Base-by-base conservation (phyloP, 768 basidiomycete genomes). In the Pholiota molesta region DNA sequence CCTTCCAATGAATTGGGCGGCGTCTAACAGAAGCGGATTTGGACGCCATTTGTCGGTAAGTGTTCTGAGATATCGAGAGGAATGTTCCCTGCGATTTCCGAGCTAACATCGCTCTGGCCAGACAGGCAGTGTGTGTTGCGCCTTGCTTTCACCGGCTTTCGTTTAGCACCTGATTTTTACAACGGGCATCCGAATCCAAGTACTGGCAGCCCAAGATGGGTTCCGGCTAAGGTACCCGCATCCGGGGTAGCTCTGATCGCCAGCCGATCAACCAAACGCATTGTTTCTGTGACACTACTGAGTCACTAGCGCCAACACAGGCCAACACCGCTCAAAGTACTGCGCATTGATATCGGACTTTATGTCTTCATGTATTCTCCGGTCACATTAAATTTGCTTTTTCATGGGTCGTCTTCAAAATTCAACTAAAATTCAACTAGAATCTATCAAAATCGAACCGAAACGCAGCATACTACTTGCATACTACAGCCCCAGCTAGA, bases 1-100 rank as follows among this genome's bases (percentile, higher is more conserved):
- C 69, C 75, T 95, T 95, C 93, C 94, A 95, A 67, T 85, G 75
- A 17, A 71, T 45, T 4, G 89, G 88, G 33, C 79, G 55, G 35
- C 65, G 67, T 26, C 61, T 68, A 28, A 64, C 56, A 16, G 35
- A 13, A 16, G 69, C 62, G 13, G 71, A 70, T 11, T 33, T 60
- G 39, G 66, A 56, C 5, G 73, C 61, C 73, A 73, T 74, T 52
- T 62, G 58, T 61, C 65, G 62, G 37, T 62, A 39, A 47, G 28
- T 33, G 33, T 47, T 59, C 9, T 55, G 49, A n/a, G 53, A 39
- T 19, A 59, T 29, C 17, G 40, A 40, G 51, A 64, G 54, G 26
- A 63, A 11, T 11, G 60, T 52, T 44, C 49, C 55, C 45, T 52
- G 52, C n/a, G 62, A 63, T 33, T 63, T 65, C 52, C 64, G 62